Percentiles rank a stretch among this genome's conserved stretches.
These are phyloP conservation scores for Kodamaea sagamina DNA, from an alignment of 805 yeast species.

Conservation along the genomic window DNA sequence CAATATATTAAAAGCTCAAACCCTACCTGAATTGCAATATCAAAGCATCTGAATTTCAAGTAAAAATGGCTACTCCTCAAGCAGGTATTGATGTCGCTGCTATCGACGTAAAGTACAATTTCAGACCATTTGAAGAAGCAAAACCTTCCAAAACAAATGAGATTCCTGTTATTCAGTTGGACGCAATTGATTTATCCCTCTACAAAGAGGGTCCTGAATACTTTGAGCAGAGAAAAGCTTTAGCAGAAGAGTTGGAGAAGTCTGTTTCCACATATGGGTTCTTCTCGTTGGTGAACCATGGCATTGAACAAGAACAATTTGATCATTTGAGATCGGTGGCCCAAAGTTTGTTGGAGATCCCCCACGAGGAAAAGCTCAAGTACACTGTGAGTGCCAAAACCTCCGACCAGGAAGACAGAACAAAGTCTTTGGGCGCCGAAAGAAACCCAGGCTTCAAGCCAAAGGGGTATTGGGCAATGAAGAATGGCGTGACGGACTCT, in stretches of 20 bases:
- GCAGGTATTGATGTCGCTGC: conserved; percentile 15
- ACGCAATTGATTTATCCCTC: conserved; percentile 38
- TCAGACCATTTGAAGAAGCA: conserved; percentile 34
- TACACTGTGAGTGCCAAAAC: conserved; percentile 43
- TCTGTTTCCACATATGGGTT: conserved; percentile 47
- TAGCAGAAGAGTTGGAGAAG: conserved; percentile 41
- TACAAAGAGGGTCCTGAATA: conserved; percentile 40
- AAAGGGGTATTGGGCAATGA: conserved; percentile 33
- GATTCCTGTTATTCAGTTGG: conserved; percentile 28
- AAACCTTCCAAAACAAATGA: conserved; percentile 18
- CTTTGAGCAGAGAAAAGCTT: conserved; percentile 25
- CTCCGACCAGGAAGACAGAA: conserved; percentile 29
- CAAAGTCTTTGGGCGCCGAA: conserved; percentile 30
- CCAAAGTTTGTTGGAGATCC: conserved; percentile 42
- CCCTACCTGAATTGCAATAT: too few relatives aligned
- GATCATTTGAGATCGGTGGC: conserved; percentile 41
- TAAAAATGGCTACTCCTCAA: too few relatives aligned
- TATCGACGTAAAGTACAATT: conserved; percentile 27
- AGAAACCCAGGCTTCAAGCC: conserved; percentile 35
- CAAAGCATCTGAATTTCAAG: too few relatives aligned
- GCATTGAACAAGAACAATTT: conserved; percentile 34
- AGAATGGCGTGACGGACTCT: conserved; percentile 30
- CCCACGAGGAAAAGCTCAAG: conserved; percentile 40
- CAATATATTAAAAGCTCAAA: too few relatives aligned
- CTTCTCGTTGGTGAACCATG: conserved; percentile 45